phyloP scores from a whole-genome alignment of 345 rosid species.

The Litchi chinensis region DNA sequence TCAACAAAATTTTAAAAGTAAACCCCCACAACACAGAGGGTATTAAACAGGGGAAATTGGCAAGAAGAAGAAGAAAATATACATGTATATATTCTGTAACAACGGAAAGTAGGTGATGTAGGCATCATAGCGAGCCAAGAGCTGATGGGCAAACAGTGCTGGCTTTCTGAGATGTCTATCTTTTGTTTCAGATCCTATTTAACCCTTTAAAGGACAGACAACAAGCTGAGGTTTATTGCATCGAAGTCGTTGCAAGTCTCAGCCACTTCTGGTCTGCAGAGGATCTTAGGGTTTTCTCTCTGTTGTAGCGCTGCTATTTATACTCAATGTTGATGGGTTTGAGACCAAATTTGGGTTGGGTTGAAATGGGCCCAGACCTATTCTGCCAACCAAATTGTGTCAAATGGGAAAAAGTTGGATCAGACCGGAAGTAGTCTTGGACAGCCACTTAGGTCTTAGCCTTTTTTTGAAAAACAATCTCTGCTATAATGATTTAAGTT shows the following conservation, averaged over 20 bases:
- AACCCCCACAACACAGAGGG: neutral
- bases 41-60: neutral
- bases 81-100: neutral
- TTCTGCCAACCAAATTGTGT: too few species aligned
- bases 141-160: conserved; percentile 1
- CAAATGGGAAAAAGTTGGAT: too few species aligned
- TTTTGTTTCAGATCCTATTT: conserved; percentile 17
- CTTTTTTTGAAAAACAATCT: too few species aligned
- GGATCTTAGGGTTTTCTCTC: conserved; percentile 5
- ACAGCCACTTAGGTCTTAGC: too few species aligned
- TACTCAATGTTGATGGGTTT: neutral
- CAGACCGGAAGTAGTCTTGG: too few species aligned
- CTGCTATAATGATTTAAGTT: too few species aligned
- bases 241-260: neutral
- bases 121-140: conserved; percentile 26
- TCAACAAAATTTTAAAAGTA: neutral
- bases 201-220: neutral
- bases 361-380: neutral
- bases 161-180: conserved; percentile 25
- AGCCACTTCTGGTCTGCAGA: neutral
- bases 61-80: neutral
- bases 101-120: neutral
- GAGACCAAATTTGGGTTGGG: neutral
- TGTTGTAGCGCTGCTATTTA: neutral
- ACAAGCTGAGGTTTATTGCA: neutral